Evolutionary conservation across 768 basidiomycete genomes (phyloP).

Genomic region (Termitomyces sp.): DNA sequence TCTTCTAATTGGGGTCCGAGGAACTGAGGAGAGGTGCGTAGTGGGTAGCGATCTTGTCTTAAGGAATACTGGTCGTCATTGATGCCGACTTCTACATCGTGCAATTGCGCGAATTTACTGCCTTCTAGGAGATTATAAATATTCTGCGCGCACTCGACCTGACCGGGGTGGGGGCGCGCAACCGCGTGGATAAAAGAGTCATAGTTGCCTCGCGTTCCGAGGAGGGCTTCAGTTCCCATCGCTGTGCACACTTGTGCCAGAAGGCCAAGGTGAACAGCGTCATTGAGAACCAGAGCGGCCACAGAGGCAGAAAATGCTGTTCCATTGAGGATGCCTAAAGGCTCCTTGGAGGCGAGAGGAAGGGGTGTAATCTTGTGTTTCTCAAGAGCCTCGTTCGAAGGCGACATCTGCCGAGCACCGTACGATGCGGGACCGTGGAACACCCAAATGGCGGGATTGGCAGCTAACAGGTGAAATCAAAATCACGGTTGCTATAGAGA

Average conservation of each 20-base stretch:
- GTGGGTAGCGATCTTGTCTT: slow-evolving; percentile 72
- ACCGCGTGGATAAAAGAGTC: slow-evolving; percentile 71
- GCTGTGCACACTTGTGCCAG: slow-evolving; percentile 74
- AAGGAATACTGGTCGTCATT: slow-evolving; percentile 67
- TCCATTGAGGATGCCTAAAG: slow-evolving; percentile 71
- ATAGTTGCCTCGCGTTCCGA: slow-evolving; percentile 63
- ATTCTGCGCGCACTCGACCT: slow-evolving; percentile 67
- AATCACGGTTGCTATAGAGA: too few relatives aligned
- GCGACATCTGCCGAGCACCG: slow-evolving; percentile 47
- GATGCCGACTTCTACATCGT: slow-evolving; percentile 65
- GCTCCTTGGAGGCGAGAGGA: slow-evolving; percentile 62
- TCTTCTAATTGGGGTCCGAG: slow-evolving; percentile 80
- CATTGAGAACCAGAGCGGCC: slow-evolving; percentile 68
- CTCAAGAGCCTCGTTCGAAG: slow-evolving; percentile 51
- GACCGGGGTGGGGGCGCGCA: slow-evolving; percentile 80
- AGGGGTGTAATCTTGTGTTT: slow-evolving; percentile 58
- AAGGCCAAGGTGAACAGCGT: slow-evolving; percentile 61
- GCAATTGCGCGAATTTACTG: slow-evolving; percentile 54
- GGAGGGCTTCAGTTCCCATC: slow-evolving; percentile 75
- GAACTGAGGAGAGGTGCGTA: slow-evolving; percentile 74
- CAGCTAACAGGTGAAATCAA: slow-evolving; percentile 21
- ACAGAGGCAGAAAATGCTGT: slow-evolving; percentile 76
- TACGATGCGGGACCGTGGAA: slow-evolving; percentile 54
- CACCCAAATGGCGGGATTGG: slow-evolving; percentile 29
- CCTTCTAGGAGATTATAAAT: slow-evolving; percentile 62